A percentile compares a stretch with the other conserved stretches of the same genome.
These are phyloP conservation scores for Stagonosporopsis vannaccii DNA, from an alignment of 2,329 filamentous ascomycete species.

Conservation along the genomic window DNA sequence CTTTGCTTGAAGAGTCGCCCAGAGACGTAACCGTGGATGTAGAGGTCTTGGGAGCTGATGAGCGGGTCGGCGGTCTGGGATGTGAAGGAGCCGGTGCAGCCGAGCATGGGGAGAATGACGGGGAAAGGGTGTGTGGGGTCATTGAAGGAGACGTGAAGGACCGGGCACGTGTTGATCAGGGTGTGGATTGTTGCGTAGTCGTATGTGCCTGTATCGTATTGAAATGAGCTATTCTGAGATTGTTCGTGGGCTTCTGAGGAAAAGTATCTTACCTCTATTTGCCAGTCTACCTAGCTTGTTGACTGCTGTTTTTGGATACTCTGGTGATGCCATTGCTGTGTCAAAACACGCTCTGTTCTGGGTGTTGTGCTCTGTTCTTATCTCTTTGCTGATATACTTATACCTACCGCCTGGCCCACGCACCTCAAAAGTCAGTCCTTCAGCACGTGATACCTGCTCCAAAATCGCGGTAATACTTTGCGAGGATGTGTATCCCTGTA, in stretches of 20 bases:
- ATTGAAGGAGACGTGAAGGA: constrained; percentile 48
- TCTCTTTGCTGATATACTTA: not conserved
- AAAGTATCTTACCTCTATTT: constrained; percentile 32
- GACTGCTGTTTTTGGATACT: constrained; percentile 36
- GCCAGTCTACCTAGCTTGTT: constrained; percentile 40
- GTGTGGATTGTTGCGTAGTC: constrained; percentile 46
- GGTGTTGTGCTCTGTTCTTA: not conserved
- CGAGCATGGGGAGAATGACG: constrained; percentile 49
- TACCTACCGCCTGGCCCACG: not conserved
- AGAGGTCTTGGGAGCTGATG: constrained; percentile 33
- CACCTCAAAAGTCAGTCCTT: not conserved
- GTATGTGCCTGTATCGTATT: constrained; percentile 33
- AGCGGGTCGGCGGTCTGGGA: constrained; percentile 68
- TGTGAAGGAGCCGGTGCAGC: constrained; percentile 48
- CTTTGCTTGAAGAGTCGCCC: constrained; percentile 67
- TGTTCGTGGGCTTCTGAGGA: not conserved
- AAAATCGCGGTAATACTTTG: constrained; percentile 8
- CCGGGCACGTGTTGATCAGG: constrained; percentile 40
- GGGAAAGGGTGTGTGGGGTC: constrained; percentile 62
- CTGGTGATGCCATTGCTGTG: constrained; percentile 21
- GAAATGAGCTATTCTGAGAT: no score
- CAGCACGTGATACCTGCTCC: not conserved
- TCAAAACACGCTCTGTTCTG: not conserved
- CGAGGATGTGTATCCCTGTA: not conserved
- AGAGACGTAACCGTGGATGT: constrained; percentile 46